Evolutionary conservation across 2,329 filamentous ascomycete genomes (phyloP), one percentile per base, ranked within the genome.

Genomic region (Pseudogymnoascus sp.): DNA sequence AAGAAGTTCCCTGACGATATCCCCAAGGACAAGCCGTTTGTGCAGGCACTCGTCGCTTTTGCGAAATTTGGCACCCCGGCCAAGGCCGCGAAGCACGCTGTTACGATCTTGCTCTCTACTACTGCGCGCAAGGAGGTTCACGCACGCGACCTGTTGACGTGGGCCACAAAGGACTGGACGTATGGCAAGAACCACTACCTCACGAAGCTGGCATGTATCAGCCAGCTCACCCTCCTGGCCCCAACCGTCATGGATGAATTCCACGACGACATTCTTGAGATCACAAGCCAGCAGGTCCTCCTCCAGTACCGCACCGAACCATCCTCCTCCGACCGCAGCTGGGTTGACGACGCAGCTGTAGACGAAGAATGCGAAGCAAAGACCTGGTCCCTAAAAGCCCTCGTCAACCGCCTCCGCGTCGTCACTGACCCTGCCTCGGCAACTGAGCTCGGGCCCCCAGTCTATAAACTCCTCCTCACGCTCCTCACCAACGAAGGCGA

Each of bases 51-150:
- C 72, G 85, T 88, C 64, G 87, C 84, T 68, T 97, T 94, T 73
- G 90, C 92, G 1, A 80, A 93, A 17, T 89, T 90, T 69, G 93
- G 93, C 21, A 83, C 83, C 24, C 93, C 92, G 2, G 83, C 90
- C 9, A 87, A 87, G 71, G 89, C 90, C 7, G 90, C 93, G 21
- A 99, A 99, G 74, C 92, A 97, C 75, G 94, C 94, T 0, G 86
- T 97, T 58, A 92, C 90, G 29, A 92, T 99, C 66, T 80, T 99
- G 60, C 84, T 96, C 74, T 86, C 89, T 36, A 66, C 65, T 8
- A 79, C 85, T 21, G 85, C 92, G 59, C 84, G 84, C 67, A 94
- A 90, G 72, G 88, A 92, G 70, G 88, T 95, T 77, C 89, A 91
- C 63, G 90, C 91, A 6, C 92, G 88, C 60, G 92, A 95, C 67